A percentile compares a stretch with the other conserved stretches of the same genome.
These are phyloP conservation scores for Stygiomarasmius scandens DNA, from an alignment of 1,284 basidiomycete species.

Conservation along the genomic window DNA sequence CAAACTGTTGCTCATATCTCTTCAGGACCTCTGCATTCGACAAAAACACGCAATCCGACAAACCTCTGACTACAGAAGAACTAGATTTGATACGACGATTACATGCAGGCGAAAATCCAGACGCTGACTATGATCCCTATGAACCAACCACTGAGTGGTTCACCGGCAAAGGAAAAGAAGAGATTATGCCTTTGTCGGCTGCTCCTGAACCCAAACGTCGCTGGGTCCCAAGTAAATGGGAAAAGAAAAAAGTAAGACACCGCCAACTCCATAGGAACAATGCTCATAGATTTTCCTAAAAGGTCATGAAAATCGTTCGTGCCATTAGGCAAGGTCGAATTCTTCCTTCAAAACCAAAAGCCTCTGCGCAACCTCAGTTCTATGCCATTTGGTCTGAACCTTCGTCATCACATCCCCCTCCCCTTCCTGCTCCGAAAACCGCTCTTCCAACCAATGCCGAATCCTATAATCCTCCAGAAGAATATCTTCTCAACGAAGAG, in stretches of 20 bases:
- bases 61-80: conserved; percentile 88
- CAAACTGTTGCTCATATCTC: conserved; percentile 4
- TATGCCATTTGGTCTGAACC: conserved; percentile 92
- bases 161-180: conserved; percentile 93
- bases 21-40: conserved; percentile 91
- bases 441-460: conserved; percentile 90
- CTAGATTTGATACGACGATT: conserved; percentile 93
- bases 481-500: conserved; percentile 91
- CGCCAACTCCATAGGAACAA: not conserved
- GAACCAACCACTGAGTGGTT: conserved; percentile 96
- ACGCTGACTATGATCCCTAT: conserved; percentile 88
- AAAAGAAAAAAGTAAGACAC: conserved; percentile 90
- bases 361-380: conserved; percentile 74
- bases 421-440: conserved; percentile 92
- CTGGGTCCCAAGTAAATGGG: conserved; percentile 99
- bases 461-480: conserved; percentile 98
- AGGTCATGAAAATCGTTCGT: conserved; percentile 99
- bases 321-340: conserved; percentile 97
- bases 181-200: conserved; percentile 89
- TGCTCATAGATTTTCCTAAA: conserved; percentile 15
- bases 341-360: conserved; percentile 84
- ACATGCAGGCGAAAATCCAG: conserved; percentile 91
- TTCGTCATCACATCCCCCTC: conserved; percentile 66
- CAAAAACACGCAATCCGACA: conserved; percentile 85
- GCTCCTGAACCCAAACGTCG: conserved; percentile 96